Evolutionary conservation across 83 land plant genomes (phyloP).

Genomic region (Picea engelmannii): DNA sequence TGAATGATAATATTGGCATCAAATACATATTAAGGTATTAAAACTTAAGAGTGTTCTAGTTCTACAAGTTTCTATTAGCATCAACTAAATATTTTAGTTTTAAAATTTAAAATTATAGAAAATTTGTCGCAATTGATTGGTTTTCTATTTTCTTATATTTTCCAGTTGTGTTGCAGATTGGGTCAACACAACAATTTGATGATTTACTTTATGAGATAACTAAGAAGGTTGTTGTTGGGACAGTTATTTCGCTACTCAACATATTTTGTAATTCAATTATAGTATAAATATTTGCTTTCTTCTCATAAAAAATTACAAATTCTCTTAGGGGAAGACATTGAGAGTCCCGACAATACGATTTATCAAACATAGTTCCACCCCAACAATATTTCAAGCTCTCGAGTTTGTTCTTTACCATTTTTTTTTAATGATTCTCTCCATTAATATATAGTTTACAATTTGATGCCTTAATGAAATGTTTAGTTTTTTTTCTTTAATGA

Average conservation of each 20-base stretch:
- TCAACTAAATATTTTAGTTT: too few species aligned
- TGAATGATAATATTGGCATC: too few species aligned
- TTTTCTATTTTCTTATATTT: too few species aligned
- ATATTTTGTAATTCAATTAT: background rate
- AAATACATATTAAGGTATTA: too few species aligned
- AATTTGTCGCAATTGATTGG: too few species aligned
- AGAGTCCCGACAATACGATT: constrained; percentile 34
- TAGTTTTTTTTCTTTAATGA: background rate
- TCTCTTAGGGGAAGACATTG: constrained; percentile 46
- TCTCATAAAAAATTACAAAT: background rate
- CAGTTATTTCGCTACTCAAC: background rate
- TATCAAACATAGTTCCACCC: constrained; percentile 48
- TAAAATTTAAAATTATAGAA: too few species aligned
- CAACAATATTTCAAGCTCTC: background rate
- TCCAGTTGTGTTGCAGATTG: constrained; percentile 50
- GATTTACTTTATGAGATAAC: constrained; percentile 37
- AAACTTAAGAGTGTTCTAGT: too few species aligned
- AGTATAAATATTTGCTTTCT: background rate
- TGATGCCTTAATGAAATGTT: background rate
- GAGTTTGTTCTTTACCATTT: background rate
- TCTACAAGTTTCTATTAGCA: too few species aligned
- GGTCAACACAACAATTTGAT: constrained; percentile 63
- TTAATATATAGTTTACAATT: background rate
- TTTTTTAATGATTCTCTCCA: background rate
- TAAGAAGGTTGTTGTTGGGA: constrained; percentile 33